Conservation (phyloP, 2,329 filamentous ascomycete genomes). For the Paecilomyces sp. region DNA sequence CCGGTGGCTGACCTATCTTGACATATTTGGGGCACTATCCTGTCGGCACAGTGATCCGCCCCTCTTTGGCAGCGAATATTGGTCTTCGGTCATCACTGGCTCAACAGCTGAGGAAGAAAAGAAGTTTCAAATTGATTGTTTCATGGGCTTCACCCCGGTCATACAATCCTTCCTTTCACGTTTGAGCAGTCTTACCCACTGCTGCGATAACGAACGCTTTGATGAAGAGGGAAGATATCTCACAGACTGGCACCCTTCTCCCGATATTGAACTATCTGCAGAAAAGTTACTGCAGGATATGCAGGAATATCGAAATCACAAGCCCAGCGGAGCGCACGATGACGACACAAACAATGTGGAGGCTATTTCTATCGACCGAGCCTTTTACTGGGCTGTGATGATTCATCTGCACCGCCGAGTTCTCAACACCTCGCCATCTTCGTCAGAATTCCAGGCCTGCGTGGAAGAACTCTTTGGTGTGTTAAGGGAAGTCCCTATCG, state of each 20-base stretch:
- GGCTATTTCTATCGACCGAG: constrained; percentile 62
- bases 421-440: constrained; percentile 51
- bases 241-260: constrained; percentile 52
- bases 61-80: constrained; percentile 45
- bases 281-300: constrained; percentile 56
- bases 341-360: constrained; percentile 35
- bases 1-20: constrained; percentile 78
- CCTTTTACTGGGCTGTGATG: constrained; percentile 72
- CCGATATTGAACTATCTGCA: constrained; percentile 50
- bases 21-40: constrained; percentile 66
- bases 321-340: constrained; percentile 34
- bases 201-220: constrained; percentile 61
- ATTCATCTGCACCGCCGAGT: constrained; percentile 71
- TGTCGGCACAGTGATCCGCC: constrained; percentile 51
- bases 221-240: constrained; percentile 45
- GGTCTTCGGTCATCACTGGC: constrained; percentile 35
- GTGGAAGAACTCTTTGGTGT: constrained; percentile 58
- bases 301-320: constrained; percentile 44
- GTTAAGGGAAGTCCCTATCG: constrained; percentile 55
- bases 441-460: constrained; percentile 55
- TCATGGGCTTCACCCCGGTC: constrained; percentile 68
- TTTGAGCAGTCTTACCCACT: constrained; percentile 63
- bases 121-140: constrained; percentile 68
- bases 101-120: constrained; percentile 50
- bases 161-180: constrained; percentile 65